A percentile compares a stretch with the other conserved stretches of the same genome.
Evolutionary conservation across 495 filamentous ascomycete genomes (phyloP).

Genomic region (Neurospora cerealis): DNA sequence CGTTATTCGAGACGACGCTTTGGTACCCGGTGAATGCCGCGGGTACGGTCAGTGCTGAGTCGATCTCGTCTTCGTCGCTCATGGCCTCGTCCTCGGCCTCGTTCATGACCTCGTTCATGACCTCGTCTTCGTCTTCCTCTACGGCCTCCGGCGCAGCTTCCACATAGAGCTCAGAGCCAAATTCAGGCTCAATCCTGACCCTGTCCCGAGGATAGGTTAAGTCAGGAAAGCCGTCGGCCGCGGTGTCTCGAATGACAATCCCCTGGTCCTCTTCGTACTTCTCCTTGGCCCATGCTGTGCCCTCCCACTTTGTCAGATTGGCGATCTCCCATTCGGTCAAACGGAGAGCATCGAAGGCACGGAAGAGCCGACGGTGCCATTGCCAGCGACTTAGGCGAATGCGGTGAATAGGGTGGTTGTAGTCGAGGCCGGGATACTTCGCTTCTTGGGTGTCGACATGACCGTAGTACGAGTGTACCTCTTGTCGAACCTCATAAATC

Average conservation of each 20-base stretch:
- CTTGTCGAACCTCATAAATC: slow-evolving; percentile 81
- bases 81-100: slow-evolving; percentile 41
- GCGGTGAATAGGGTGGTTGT: slow-evolving; percentile 69
- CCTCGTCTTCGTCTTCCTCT: slow-evolving; percentile 5
- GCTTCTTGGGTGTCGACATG: slow-evolving; percentile 76
- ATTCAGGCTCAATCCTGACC: slow-evolving; percentile 24
- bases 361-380: slow-evolving; percentile 74
- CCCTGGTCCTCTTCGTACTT: slow-evolving; percentile 73
- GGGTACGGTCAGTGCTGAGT: slow-evolving; percentile 22
- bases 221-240: slow-evolving; percentile 52
- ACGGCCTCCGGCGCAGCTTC: slow-evolving; percentile 1
- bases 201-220: slow-evolving; percentile 42
- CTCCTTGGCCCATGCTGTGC: slow-evolving; percentile 82
- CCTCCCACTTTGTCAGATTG: slow-evolving; percentile 80
- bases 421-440: slow-evolving; percentile 86
- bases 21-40: neutral
- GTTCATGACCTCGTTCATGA: slow-evolving; percentile 31
- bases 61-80: slow-evolving; percentile 47
- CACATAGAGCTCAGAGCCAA: neutral
- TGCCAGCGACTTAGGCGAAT: slow-evolving; percentile 71
- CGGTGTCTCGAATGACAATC: slow-evolving; percentile 65
- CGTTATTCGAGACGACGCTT: neutral
- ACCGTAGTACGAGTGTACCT: slow-evolving; percentile 79
- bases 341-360: slow-evolving; percentile 66
- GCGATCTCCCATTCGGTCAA: slow-evolving; percentile 71